Base-by-base conservation (phyloP, 495 filamentous ascomycete genomes). In the Talaromyces proteolyticus region DNA sequence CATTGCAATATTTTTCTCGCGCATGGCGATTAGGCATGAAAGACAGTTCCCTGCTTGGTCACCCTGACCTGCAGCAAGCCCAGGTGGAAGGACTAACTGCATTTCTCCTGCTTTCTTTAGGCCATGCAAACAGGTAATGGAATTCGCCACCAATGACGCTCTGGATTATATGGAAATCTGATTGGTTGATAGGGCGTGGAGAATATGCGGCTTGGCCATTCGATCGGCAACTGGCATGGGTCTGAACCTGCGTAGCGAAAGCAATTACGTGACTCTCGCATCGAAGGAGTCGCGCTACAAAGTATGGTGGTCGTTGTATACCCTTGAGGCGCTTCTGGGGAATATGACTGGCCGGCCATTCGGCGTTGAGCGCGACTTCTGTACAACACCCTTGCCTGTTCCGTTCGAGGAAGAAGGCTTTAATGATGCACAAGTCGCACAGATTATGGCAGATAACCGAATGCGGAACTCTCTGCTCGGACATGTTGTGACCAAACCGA, bases 181-280 rank as follows among this genome's bases (percentile, higher is more conserved):
- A 34, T 34, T 34, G 29, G 29, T 34, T 34, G 1, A 34, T 51
- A 84, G 83, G 56, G 75, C 83, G 25, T 87, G 80, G 81, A 70
- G 74, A 53, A 67, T 79, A 22, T 73, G 69, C 57, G 83, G 82
- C 20, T 65, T 82, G 26, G 76, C 79, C 8, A 68, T 86, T 49
- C 74, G 81, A 40, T 75, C 78, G 50, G 80, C 79, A 6, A 63
- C 77, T 34, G 72, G 74, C 0, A 74, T 86, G 48, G 82, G 81
- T 11, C 63, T 87, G 20, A 80, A 86, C 52, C 60, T 85, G 17
- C 77, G 80, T 17, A 86, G 76, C 53, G 75, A 81, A 29, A 77
- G 68, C 29, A 67, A 60, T 11, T 63, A 63, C 6, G 55, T 82
- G 20, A 53, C 58, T 14, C 68, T 76, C 29, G 51, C 65, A 11